Percentiles rank a stretch among this genome's conserved stretches.
phyloP scores from a whole-genome alignment of 176 grass and related monocot species.

The Lolium multiflorum region DNA sequence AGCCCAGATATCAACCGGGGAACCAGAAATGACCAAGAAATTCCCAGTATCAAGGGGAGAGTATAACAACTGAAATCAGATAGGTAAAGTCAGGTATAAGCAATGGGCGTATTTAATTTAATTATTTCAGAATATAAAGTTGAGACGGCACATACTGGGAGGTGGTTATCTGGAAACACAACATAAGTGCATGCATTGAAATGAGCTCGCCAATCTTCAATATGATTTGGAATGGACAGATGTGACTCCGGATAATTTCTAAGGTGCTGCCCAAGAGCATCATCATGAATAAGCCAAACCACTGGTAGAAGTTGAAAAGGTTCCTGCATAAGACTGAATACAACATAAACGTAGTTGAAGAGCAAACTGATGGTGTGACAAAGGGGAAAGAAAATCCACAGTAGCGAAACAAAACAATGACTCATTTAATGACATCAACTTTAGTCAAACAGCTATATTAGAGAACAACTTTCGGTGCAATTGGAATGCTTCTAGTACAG shows the following conservation, averaged over 20 bases:
- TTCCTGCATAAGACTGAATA: slow-evolving; percentile 94
- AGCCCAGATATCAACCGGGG: slow-evolving; percentile 71
- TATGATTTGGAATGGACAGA: slow-evolving; percentile 50
- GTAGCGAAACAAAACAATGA: slow-evolving; percentile 22
- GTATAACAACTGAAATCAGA: slow-evolving; percentile 85
- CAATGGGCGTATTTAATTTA: slow-evolving; percentile 29
- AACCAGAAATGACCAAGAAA: slow-evolving; percentile 90
- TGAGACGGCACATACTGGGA: slow-evolving; percentile 64
- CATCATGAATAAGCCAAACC: slow-evolving; percentile 94
- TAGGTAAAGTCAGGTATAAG: slow-evolving; percentile 43
- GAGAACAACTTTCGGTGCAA: not conserved
- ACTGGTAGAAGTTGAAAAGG: slow-evolving; percentile 83
- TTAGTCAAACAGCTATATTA: slow-evolving; percentile 13
- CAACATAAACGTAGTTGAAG: slow-evolving; percentile 54
- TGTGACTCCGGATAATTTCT: slow-evolving; percentile 49
- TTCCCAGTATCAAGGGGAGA: slow-evolving; percentile 75
- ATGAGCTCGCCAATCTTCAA: slow-evolving; percentile 82
- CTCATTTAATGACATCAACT: slow-evolving; percentile 14
- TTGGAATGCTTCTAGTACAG: slow-evolving; percentile 24
- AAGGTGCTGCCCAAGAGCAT: slow-evolving; percentile 71
- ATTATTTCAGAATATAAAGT: slow-evolving; percentile 24
- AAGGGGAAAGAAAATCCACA: slow-evolving; percentile 8
- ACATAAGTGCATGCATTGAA: slow-evolving; percentile 80
- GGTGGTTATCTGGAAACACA: slow-evolving; percentile 88
- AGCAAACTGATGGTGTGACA: slow-evolving; percentile 36